phyloP scores from a whole-genome alignment of 331 rosid species.

The Erythrophleum ivorense region DNA sequence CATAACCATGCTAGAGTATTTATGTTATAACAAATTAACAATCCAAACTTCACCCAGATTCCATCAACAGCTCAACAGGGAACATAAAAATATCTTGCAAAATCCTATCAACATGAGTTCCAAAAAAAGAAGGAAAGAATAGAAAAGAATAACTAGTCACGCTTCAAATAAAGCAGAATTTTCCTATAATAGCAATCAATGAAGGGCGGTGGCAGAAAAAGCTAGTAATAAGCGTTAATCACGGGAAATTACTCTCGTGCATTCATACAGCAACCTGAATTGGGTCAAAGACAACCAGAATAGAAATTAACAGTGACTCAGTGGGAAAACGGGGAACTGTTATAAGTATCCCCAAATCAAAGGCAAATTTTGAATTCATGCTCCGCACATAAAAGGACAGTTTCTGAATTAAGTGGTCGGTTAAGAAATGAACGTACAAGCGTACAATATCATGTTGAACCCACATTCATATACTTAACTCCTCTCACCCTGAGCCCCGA shows the following conservation, averaged over 20 bases:
- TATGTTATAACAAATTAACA: neutral
- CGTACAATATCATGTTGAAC: neutral
- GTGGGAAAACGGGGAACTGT: neutral
- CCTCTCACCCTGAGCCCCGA: neutral
- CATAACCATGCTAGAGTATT: neutral
- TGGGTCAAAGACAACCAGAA: neutral
- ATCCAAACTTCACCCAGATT: slow-evolving; percentile 12
- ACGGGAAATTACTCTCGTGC: neutral
- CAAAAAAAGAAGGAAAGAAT: neutral
- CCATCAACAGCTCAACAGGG: neutral
- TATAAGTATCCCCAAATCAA: neutral
- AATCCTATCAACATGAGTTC: neutral
- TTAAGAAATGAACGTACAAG: neutral
- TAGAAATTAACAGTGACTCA: neutral
- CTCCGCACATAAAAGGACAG: neutral
- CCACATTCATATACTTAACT: neutral
- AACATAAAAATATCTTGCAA: neutral
- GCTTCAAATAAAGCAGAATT: neutral
- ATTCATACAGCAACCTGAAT: neutral
- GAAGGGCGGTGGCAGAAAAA: slow-evolving; percentile 1
- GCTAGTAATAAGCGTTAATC: neutral
- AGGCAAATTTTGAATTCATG: neutral
- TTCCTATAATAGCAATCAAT: neutral
- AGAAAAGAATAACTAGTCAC: neutral
- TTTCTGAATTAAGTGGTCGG: neutral